Percentiles rank a stretch among this genome's conserved stretches.
These are phyloP conservation scores for Helianthus annuus DNA, from an alignment of 129 eudicot genomes.

Conservation along the genomic window DNA sequence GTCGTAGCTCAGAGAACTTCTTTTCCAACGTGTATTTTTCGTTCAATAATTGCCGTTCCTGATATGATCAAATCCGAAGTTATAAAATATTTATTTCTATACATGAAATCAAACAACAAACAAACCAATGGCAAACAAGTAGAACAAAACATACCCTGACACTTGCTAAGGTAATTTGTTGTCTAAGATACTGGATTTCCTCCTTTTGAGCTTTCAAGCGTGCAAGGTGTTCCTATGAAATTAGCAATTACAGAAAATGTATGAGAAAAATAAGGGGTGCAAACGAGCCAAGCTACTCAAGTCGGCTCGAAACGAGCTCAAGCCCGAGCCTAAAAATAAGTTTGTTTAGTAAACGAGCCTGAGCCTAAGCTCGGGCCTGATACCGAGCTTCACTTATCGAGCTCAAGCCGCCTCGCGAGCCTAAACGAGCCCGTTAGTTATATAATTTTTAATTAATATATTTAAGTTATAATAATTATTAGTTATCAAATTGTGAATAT, in stretches of 20 bases:
- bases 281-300: no score
- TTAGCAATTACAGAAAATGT: slow-evolving; percentile 14
- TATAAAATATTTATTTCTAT: slow-evolving; percentile 8
- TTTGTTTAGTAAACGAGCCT: no score
- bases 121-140: slow-evolving; percentile 9
- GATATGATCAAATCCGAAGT: slow-evolving; percentile 26
- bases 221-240: slow-evolving; percentile 60
- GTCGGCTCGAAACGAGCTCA: no score
- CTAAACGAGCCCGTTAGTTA: no score
- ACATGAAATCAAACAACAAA: slow-evolving; percentile 6
- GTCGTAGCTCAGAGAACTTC: slow-evolving; percentile 81
- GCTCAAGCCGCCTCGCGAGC: no score
- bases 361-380: no score
- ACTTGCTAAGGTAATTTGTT: slow-evolving; percentile 70
- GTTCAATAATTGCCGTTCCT: slow-evolving; percentile 85
- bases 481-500: no score
- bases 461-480: no score
- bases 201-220: slow-evolving; percentile 61
- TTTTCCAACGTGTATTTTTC: slow-evolving; percentile 85
- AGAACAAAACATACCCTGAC: slow-evolving; percentile 49
- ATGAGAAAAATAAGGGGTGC: background rate
- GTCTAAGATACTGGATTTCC: slow-evolving; percentile 63
- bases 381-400: no score
- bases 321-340: no score
- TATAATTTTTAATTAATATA: no score